Evolutionary conservation across 108 stramenopile species (phyloP).

Genomic region (Pelagomonas calceolata): DNA sequence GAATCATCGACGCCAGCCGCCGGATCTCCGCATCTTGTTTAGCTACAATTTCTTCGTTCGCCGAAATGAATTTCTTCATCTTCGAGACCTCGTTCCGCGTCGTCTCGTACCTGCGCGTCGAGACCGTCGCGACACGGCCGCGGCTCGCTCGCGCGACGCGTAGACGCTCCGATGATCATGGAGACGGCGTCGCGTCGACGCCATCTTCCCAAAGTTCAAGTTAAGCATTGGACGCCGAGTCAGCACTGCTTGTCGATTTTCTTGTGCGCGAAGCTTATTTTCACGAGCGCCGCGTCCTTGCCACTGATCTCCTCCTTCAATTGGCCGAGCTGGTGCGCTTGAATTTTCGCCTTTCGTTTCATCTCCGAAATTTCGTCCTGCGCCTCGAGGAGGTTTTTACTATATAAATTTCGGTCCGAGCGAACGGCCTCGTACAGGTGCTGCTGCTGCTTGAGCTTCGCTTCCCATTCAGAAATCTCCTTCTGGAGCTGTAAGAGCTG

Average conservation of each 20-base stretch:
- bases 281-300: conserved; percentile 63
- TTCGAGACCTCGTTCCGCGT: conserved; percentile 38
- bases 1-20: conserved; percentile 47
- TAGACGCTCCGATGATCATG: too few species aligned
- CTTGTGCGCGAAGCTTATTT: conserved; percentile 61
- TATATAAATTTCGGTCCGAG: conserved; percentile 52
- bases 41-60: conserved; percentile 48
- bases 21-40: conserved; percentile 45
- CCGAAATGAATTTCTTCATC: conserved; percentile 33
- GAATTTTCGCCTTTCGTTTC: conserved; percentile 57
- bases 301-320: conserved; percentile 51
- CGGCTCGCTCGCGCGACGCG: too few species aligned
- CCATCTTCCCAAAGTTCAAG: conserved; percentile 3
- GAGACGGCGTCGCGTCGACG: too few species aligned
- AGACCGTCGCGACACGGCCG: too few species aligned
- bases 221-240: not conserved
- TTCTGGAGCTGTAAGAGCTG: conserved; percentile 38
- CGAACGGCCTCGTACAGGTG: conserved; percentile 54
- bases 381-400: conserved; percentile 47
- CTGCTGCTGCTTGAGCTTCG: conserved; percentile 58
- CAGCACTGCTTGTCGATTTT: conserved; percentile 46
- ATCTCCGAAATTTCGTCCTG: conserved; percentile 62
- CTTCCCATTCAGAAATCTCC: conserved; percentile 41
- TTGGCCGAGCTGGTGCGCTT: conserved; percentile 55
- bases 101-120: too few species aligned